These are phyloP conservation scores for Paramecium octaurelia DNA, from an alignment of 73 alveolate genomes.

Conservation along the genomic window DNA sequence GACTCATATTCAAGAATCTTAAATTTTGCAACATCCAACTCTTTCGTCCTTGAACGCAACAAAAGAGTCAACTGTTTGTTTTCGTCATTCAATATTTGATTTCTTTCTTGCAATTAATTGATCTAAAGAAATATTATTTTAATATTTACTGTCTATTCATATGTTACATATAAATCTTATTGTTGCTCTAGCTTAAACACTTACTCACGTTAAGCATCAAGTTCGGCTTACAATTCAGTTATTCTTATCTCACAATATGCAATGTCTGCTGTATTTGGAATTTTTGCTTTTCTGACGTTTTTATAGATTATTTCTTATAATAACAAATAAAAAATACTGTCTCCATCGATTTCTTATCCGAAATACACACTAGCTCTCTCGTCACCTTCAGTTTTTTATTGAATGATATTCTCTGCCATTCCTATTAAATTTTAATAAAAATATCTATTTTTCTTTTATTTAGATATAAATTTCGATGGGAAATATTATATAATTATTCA, in stretches of 20 bases:
- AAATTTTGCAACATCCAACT: background rate
- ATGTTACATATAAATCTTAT: background rate
- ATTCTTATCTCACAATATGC: constrained; percentile 43
- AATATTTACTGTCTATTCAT: background rate
- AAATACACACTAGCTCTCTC: background rate
- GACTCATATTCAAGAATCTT: background rate
- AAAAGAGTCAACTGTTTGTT: background rate
- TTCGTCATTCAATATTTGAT: background rate
- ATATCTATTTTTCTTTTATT: background rate
- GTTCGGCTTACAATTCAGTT: constrained; percentile 8
- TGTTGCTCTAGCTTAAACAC: background rate
- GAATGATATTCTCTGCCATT: background rate
- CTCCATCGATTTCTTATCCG: background rate
- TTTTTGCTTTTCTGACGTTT: background rate
- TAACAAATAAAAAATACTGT: background rate
- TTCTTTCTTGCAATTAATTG: background rate
- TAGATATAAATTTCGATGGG: background rate
- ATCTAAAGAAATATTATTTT: background rate
- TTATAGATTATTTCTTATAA: background rate
- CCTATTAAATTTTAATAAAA: background rate
- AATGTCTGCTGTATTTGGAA: background rate
- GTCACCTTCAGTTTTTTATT: background rate
- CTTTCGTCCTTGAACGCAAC: background rate
- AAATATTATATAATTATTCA: background rate
- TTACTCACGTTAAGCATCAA: background rate